These are phyloP conservation scores for Chenopodium quinoa DNA, from an alignment of 148 eudicot species.

Conservation along the genomic window DNA sequence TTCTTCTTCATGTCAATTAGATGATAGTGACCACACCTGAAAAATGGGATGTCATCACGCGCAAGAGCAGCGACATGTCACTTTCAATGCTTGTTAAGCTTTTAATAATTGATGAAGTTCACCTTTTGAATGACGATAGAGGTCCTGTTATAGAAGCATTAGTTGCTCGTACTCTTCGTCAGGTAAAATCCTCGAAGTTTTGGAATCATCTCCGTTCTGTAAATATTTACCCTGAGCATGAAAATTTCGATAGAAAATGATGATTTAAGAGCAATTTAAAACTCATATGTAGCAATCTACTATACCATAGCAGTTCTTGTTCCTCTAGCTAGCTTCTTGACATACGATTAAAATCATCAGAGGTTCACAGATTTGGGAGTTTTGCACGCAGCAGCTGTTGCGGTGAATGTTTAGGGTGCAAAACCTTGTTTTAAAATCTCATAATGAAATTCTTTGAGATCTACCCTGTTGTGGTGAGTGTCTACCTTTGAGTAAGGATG, in stretches of 20 bases:
- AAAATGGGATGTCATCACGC: slow-evolving; percentile 99
- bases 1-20: slow-evolving; percentile 37
- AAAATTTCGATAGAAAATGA: background rate
- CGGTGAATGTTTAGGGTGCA: background rate
- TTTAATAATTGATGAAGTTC: slow-evolving; percentile 95
- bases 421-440: background rate
- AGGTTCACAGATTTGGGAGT: background rate
- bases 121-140: slow-evolving; percentile 95
- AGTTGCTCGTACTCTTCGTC: slow-evolving; percentile 99
- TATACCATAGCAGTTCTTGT: background rate
- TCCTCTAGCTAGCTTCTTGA: background rate
- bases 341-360: background rate
- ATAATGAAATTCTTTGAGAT: background rate
- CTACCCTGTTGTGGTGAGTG: background rate
- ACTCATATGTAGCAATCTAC: background rate
- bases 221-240: background rate
- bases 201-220: background rate
- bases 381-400: background rate
- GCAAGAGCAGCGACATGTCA: slow-evolving; percentile 98
- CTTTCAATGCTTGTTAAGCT: slow-evolving; percentile 96
- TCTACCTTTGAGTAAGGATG: background rate
- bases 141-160: slow-evolving; percentile 98
- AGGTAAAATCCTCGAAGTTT: slow-evolving; percentile 42
- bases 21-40: slow-evolving; percentile 99
- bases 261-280: background rate